Evolutionary conservation across 768 basidiomycete species (phyloP).

Genomic region (Hygrophorus pudorinus): DNA sequence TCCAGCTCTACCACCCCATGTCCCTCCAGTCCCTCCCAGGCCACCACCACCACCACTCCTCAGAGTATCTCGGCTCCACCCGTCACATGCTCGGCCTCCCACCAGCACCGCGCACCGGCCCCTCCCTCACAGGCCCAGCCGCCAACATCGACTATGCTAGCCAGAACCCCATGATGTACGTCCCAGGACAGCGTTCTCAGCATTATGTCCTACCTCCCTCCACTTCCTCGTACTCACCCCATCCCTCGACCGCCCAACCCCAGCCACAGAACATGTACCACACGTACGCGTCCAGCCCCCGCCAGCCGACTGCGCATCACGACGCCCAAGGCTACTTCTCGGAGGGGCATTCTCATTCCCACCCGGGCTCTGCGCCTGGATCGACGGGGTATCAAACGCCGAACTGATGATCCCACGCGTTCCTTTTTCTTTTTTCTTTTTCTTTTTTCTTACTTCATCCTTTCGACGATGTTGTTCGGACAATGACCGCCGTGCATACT

Average conservation of each 20-base stretch:
- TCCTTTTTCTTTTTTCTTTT: not conserved
- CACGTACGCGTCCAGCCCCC: constrained; percentile 26
- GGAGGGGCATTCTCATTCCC: constrained; percentile 6
- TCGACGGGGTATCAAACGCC: constrained; percentile 36
- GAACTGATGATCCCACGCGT: constrained; percentile 17
- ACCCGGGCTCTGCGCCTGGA: constrained; percentile 26
- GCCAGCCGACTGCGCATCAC: constrained; percentile 12
- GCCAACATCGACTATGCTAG: constrained; percentile 16
- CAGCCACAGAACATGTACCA: constrained; percentile 24
- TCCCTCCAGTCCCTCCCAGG: constrained; percentile 52
- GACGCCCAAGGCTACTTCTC: constrained; percentile 10
- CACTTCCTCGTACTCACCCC: constrained; percentile 41
- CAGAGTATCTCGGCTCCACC: constrained; percentile 32
- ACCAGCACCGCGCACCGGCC: constrained; percentile 20
- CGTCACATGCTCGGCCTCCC: constrained; percentile 40
- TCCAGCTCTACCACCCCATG: constrained; percentile 75
- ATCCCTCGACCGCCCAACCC: constrained; percentile 22
- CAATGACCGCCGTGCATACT: too few species aligned
- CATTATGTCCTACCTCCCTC: constrained; percentile 39
- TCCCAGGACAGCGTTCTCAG: constrained; percentile 26
- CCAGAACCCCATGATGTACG: constrained; percentile 24
- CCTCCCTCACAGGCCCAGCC: constrained; percentile 26
- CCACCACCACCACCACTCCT: constrained; percentile 19
- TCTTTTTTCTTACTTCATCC: not conserved
- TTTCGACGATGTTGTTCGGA: too few species aligned